Evolutionary conservation across 164 flowering plant species (phyloP).

Genomic region (Magnolia sinica): DNA sequence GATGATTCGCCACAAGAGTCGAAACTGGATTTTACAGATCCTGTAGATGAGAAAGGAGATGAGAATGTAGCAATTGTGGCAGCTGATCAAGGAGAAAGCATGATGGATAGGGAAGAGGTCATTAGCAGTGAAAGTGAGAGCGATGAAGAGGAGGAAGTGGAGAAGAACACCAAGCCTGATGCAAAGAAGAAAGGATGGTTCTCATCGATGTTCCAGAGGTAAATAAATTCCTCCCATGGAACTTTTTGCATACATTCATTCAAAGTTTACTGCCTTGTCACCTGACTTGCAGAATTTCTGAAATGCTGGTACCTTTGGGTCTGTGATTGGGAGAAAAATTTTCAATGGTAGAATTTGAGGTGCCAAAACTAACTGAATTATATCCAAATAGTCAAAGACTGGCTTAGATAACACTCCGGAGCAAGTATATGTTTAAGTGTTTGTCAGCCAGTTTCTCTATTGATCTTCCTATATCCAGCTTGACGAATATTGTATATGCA

Average conservation of each 20-base stretch:
- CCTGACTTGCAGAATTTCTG: not conserved
- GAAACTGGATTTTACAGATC: conserved; percentile 87
- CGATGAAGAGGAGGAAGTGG: conserved; percentile 57
- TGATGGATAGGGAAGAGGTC: conserved; percentile 92
- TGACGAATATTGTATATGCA: no score
- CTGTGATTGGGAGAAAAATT: not conserved
- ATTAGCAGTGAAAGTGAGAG: conserved; percentile 78
- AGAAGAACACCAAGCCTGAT: conserved; percentile 37
- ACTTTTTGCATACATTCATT: not conserved
- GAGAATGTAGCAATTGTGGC: conserved; percentile 44
- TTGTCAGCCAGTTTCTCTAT: no score
- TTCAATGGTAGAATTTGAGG: not conserved
- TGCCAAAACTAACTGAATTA: not conserved
- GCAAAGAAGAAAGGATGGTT: conserved; percentile 86
- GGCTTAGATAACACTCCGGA: no score
- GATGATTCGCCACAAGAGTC: conserved; percentile 62
- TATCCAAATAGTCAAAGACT: not conserved
- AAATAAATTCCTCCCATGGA: conserved; percentile 1
- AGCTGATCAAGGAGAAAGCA: conserved; percentile 71
- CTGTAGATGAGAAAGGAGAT: conserved; percentile 57
- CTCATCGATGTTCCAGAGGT: conserved; percentile 96
- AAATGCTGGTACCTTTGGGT: not conserved
- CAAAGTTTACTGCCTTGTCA: conserved; percentile 7
- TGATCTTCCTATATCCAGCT: no score
- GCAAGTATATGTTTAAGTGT: no score